Conservation (phyloP, 2,329 filamentous ascomycete genomes). For the Alternaria sp. region DNA sequence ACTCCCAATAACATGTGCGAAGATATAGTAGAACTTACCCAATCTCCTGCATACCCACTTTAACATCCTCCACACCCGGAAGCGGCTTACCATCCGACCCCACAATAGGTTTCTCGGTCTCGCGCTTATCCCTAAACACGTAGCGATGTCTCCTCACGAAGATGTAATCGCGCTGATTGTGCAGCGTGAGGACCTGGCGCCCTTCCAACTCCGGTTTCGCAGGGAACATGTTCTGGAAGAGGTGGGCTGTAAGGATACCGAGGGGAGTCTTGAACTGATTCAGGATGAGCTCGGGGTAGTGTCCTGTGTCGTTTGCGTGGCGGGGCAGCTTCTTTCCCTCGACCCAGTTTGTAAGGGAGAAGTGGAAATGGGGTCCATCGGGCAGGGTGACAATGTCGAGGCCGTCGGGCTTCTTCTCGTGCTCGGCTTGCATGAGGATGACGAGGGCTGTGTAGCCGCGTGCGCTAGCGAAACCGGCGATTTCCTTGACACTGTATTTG, state of each 20-base stretch:
- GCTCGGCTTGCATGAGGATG: constrained; percentile 79
- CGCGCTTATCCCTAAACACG: constrained; percentile 86
- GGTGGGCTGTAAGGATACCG: constrained; percentile 80
- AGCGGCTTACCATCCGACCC: constrained; percentile 82
- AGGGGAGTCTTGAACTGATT: constrained; percentile 96
- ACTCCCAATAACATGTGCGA: constrained; percentile 51
- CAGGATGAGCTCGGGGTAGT: constrained; percentile 86
- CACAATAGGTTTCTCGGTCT: constrained; percentile 85
- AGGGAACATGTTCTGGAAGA: constrained; percentile 83
- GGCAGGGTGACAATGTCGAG: constrained; percentile 86
- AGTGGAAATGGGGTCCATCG: constrained; percentile 88
- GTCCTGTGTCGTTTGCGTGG: constrained; percentile 84
- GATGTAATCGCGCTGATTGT: constrained; percentile 96
- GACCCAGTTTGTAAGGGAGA: constrained; percentile 87
- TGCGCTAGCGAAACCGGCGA: constrained; percentile 82
- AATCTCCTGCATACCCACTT: constrained; percentile 87
- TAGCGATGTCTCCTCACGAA: constrained; percentile 92
- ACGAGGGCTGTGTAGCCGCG: constrained; percentile 83
- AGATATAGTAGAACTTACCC: constrained; percentile 53
- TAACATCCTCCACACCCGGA: constrained; percentile 82
- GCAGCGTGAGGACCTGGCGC: constrained; percentile 86
- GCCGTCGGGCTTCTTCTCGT: constrained; percentile 78
- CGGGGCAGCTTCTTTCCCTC: constrained; percentile 87
- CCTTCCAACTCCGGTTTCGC: constrained; percentile 82
- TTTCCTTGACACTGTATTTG: constrained; percentile 92